Conservation (phyloP, 805 yeast genomes). For the Yarrowia sp. region DNA sequence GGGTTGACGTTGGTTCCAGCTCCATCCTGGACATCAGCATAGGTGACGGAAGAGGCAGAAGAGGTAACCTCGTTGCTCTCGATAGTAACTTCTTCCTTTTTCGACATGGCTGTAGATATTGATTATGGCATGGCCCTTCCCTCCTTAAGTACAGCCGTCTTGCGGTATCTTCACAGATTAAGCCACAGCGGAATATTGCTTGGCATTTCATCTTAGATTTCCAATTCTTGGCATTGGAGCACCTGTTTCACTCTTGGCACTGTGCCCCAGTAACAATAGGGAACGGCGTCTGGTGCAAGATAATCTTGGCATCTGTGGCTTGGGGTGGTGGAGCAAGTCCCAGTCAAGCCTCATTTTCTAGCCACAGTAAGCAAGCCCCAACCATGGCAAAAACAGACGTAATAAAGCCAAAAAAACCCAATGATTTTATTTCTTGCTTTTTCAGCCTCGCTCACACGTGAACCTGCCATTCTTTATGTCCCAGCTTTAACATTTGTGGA, state of each 20-base stretch:
- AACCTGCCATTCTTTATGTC: not conserved
- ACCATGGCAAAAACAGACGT: not conserved
- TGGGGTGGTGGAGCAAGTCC: not conserved
- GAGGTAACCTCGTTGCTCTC: not conserved
- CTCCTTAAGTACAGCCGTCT: not conserved
- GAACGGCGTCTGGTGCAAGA: not conserved
- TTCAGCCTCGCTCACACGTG: not conserved
- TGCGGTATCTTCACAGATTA: not conserved
- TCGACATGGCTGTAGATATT: not conserved
- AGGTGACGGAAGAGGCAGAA: conserved; percentile 5
- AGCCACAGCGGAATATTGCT: not conserved
- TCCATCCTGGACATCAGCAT: not conserved
- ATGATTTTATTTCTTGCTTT: not conserved
- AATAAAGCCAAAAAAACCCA: not conserved
- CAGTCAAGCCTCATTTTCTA: conserved; percentile 1
- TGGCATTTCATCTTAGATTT: not conserved
- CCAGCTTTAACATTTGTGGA: not conserved
- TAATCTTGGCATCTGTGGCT: not conserved
- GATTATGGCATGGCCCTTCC: not conserved
- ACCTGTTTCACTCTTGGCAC: not conserved
- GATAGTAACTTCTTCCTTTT: not conserved
- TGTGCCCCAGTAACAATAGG: not conserved
- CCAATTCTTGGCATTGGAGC: not conserved
- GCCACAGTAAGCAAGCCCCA: not conserved
- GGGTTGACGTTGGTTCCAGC: conserved; percentile 29